Evolutionary conservation across 2,329 filamentous ascomycete species (phyloP).

Genomic region (Paraphoma chrysanthemicola): DNA sequence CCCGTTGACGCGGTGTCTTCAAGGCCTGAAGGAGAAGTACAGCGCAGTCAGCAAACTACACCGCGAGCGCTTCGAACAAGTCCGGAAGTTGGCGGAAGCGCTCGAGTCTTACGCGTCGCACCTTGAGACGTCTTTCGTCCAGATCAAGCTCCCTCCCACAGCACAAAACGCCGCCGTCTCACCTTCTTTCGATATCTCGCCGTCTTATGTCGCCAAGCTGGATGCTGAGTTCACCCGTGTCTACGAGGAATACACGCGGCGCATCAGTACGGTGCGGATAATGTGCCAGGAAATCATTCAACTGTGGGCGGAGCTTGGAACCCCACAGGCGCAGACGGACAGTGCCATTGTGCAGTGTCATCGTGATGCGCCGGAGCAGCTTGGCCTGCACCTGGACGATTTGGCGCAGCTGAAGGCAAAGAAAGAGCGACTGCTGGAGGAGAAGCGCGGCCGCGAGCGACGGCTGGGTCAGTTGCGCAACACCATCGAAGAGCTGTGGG

Average conservation of each 20-base stretch:
- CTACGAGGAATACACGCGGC: constrained; percentile 93
- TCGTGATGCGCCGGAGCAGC: constrained; percentile 88
- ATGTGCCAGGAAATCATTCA: constrained; percentile 86
- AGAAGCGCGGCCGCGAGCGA: constrained; percentile 86
- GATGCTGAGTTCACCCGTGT: constrained; percentile 92
- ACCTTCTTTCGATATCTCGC: constrained; percentile 89
- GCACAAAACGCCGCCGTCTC: constrained; percentile 77
- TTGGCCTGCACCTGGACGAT: constrained; percentile 90
- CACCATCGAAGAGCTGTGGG: constrained; percentile 88
- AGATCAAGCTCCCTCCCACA: constrained; percentile 83
- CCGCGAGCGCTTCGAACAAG: constrained; percentile 91
- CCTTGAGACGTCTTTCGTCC: constrained; percentile 86
- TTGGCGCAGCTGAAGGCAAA: constrained; percentile 73
- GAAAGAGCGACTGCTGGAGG: constrained; percentile 83
- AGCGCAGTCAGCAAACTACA: constrained; percentile 80
- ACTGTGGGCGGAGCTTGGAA: constrained; percentile 94
- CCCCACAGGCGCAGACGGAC: constrained; percentile 92
- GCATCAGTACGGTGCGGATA: constrained; percentile 76
- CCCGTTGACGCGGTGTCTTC: constrained; percentile 81
- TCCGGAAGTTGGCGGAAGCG: constrained; percentile 92
- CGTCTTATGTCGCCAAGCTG: constrained; percentile 82
- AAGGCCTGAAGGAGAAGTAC: constrained; percentile 85
- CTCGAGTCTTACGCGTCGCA: constrained; percentile 96
- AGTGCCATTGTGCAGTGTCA: constrained; percentile 85
- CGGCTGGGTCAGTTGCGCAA: constrained; percentile 75